Evolutionary conservation across 306 rosid genomes (phyloP), one percentile per base, ranked within the genome.

Genomic region (Dryas alaskensis): DNA sequence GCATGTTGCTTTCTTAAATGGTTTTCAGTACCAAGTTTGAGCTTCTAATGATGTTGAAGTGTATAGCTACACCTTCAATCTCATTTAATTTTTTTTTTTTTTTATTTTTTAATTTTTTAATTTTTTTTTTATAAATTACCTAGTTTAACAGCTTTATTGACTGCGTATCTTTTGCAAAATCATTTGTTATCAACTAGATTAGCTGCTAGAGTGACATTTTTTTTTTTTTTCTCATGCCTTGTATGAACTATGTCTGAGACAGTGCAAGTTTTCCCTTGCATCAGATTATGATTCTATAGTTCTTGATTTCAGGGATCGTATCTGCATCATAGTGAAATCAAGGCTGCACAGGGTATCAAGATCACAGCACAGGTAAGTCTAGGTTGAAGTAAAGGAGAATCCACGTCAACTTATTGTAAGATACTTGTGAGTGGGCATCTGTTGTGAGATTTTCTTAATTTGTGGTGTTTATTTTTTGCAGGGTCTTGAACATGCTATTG

Each of bases 401-500:
- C 12, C 39, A 57, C 49, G 40, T 57, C 48, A 10, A 3, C 8
- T 52, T n/a, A 9, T 45, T n/a, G 19, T 52, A n/a, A 10, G 55
- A 52, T 14, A 7, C 25, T 8, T 53, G 13, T 9, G 6, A 43
- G 50, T 52, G 14, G 8, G 19, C 14, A 44, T 31, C 27, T 11
- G 19, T 9, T 14, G 57, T 27, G 37, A 8, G 67, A 57, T 6
- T 68, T n/a, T 42, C 31, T 70, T 63, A 27, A 17, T 54, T 14
- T 50, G 16, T 27, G 25, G 4, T 12, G 19, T 72, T 76, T 69
- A 52, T 75, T 40, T 65, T 53, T 31, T 78, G 58, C 78, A 94
- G 99, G 98, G 97, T 60, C 99, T 94, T 78, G 98, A 92, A 71
- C 97, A 92, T 69, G 99, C 99, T 80, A 87, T 94, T 84, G 96